phyloP scores from a whole-genome alignment of 169 alveolate genomes.

The Blepharisma undulans region DNA sequence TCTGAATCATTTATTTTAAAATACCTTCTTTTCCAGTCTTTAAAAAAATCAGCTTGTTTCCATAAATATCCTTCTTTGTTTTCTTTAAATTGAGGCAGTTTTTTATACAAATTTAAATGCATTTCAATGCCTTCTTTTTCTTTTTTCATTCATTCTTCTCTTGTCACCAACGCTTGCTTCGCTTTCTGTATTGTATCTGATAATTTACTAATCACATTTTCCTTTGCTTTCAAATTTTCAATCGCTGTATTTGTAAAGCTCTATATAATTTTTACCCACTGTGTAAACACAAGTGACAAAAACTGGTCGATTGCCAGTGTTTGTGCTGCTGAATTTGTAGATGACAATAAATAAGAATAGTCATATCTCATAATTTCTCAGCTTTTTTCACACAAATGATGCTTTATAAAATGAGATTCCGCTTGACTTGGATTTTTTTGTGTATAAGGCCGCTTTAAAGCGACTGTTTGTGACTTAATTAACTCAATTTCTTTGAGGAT shows the following conservation, averaged over 20 bases:
- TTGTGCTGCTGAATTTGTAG: background rate
- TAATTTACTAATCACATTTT: background rate
- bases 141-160: background rate
- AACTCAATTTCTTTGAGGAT: background rate
- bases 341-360: background rate
- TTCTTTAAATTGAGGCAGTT: constrained; percentile 14
- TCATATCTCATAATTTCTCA: constrained; percentile 23
- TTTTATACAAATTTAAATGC: background rate
- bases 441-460: background rate
- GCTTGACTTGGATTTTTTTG: background rate
- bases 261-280: constrained; percentile 4
- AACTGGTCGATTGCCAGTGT: background rate
- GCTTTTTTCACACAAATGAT: constrained; percentile 2
- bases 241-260: constrained; percentile 15
- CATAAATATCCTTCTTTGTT: constrained; percentile 32
- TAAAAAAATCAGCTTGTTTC: constrained; percentile 7
- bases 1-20: constrained; percentile 12
- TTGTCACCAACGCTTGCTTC: background rate
- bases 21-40: constrained; percentile 37
- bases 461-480: background rate
- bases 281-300: background rate
- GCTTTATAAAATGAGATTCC: background rate
- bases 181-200: background rate
- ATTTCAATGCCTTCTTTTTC: constrained; percentile 28
- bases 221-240: background rate